Evolutionary conservation across 257 asterid species (phyloP).

Genomic region (Capsicum pubescens): DNA sequence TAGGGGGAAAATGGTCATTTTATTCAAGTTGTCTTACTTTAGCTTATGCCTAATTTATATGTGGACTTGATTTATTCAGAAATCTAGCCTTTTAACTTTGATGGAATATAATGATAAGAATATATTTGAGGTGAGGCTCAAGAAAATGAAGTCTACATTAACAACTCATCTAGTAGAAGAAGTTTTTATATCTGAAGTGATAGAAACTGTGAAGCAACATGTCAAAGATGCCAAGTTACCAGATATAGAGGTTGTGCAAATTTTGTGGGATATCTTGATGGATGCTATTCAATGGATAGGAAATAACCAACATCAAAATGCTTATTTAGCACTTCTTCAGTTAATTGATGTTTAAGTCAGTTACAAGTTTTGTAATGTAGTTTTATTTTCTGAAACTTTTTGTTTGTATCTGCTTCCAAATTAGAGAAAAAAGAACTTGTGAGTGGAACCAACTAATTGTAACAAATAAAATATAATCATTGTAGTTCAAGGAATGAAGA

Average conservation of each 20-base stretch:
- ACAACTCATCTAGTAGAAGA: slow-evolving; percentile 81
- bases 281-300: slow-evolving; percentile 99
- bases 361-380: background rate
- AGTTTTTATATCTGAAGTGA: slow-evolving; percentile 81
- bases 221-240: slow-evolving; percentile 92
- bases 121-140: slow-evolving; percentile 77
- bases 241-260: slow-evolving; percentile 81
- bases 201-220: slow-evolving; percentile 90
- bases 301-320: slow-evolving; percentile 95
- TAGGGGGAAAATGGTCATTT: background rate
- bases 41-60: slow-evolving; percentile 14
- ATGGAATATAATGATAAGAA: slow-evolving; percentile 88
- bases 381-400: slow-evolving; percentile 6
- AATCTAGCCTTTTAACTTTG: slow-evolving; percentile 71
- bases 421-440: background rate
- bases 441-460: background rate
- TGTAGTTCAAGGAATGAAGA: slow-evolving; percentile 9
- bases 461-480: background rate
- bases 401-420: background rate
- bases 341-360: slow-evolving; percentile 38
- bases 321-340: slow-evolving; percentile 91
- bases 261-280: slow-evolving; percentile 95
- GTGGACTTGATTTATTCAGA: slow-evolving; percentile 49
- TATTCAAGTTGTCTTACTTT: background rate
- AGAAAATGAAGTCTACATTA: slow-evolving; percentile 87